These are phyloP conservation scores for Cetradonia linearis DNA, from an alignment of 495 filamentous ascomycete genomes.

Conservation along the genomic window DNA sequence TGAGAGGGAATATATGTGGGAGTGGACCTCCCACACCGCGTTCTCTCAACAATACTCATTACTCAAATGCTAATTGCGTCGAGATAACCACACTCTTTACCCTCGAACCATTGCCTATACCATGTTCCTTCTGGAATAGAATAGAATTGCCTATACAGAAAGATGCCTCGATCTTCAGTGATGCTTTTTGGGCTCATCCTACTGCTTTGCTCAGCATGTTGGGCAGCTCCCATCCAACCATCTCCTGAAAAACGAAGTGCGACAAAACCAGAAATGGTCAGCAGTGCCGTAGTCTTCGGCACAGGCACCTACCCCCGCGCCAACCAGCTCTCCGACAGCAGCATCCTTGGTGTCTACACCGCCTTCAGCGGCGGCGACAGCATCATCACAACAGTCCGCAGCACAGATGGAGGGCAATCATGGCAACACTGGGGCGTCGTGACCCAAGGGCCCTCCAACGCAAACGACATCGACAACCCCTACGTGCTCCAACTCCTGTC, in stretches of 20 bases:
- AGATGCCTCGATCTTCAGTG: conserved; percentile 1
- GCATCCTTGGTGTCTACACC: conserved; percentile 38
- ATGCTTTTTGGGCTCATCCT: background rate
- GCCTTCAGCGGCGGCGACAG: conserved; percentile 28
- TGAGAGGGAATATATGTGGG: background rate
- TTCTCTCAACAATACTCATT: conserved; percentile 16
- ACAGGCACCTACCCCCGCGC: conserved; percentile 43
- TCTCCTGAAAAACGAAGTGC: conserved; percentile 2
- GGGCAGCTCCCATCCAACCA: conserved; percentile 11
- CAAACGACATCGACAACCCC: conserved; percentile 42
- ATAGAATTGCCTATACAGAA: background rate
- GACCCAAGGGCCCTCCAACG: conserved; percentile 22
- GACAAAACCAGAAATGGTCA: conserved; percentile 13
- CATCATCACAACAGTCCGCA: conserved; percentile 32
- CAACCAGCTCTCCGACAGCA: conserved; percentile 32
- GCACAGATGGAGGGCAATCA: conserved; percentile 34
- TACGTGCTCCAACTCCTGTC: conserved; percentile 38
- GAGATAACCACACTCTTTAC: background rate
- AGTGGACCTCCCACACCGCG: conserved; percentile 5
- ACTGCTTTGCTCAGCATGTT: background rate
- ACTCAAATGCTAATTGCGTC: background rate
- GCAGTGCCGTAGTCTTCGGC: conserved; percentile 19
- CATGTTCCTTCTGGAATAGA: background rate
- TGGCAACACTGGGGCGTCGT: conserved; percentile 33
- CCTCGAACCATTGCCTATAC: background rate